These are phyloP conservation scores for Nicotiana rustica DNA, from an alignment of 305 asterid genomes.

Conservation along the genomic window DNA sequence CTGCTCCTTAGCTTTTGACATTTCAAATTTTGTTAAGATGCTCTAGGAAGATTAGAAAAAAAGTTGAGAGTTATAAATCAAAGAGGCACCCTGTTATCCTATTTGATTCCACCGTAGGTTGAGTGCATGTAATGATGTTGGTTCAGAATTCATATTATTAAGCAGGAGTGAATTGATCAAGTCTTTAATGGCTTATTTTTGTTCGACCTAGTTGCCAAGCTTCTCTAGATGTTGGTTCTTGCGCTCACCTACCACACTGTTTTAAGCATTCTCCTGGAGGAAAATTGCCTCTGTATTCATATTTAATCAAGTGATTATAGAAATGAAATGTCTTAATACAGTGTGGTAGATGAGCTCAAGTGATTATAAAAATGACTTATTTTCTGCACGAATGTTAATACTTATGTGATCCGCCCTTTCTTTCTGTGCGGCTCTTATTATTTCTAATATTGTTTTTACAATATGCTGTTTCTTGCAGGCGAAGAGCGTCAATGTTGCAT, in stretches of 20 bases:
- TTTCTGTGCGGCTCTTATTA: not conserved
- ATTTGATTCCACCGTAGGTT: not conserved
- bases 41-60: not conserved
- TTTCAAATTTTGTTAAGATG: not conserved
- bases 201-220: no score
- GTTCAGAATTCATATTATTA: no score
- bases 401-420: not conserved
- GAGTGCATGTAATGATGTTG: no score
- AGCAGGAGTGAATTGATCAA: no score
- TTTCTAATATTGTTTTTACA: not conserved
- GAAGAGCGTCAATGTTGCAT: constrained; percentile 64
- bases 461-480: constrained; percentile 52
- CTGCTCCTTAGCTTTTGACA: not conserved
- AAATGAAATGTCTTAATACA: not conserved
- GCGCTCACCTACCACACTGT: not conserved
- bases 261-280: not conserved
- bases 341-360: not conserved
- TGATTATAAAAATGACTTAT: not conserved
- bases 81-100: not conserved
- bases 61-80: not conserved
- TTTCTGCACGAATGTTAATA: not conserved
- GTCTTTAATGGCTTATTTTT: no score
- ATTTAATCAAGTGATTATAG: not conserved
- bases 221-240: not conserved
- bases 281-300: not conserved